phyloP scores from a whole-genome alignment of 2,329 filamentous ascomycete genomes.

The Coniosporium tulheliwenetii region DNA sequence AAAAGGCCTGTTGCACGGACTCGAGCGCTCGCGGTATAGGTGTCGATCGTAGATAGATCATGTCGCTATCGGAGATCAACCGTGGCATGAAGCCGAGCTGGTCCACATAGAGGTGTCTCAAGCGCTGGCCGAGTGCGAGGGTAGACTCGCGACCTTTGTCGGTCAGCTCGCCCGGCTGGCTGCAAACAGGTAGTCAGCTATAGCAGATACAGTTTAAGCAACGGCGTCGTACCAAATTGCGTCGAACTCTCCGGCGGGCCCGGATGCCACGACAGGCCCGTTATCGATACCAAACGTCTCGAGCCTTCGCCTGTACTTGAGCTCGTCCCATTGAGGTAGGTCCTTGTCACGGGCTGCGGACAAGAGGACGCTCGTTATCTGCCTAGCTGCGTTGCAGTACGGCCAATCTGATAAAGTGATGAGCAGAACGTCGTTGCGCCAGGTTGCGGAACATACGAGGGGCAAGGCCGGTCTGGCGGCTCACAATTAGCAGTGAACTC shows the following conservation, averaged over 20 bases:
- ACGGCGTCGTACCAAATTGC: conserved; percentile 52
- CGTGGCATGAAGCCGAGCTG: conserved; percentile 32
- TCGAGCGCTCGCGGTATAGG: conserved; percentile 34
- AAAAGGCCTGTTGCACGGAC: conserved; percentile 34
- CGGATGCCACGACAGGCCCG: conserved; percentile 49
- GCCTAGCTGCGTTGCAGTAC: conserved; percentile 66
- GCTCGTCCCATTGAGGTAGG: conserved; percentile 37
- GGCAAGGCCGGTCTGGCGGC: conserved; percentile 28
- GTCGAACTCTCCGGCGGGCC: conserved; percentile 56
- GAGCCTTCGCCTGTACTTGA: conserved; percentile 54
- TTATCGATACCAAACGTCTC: conserved; percentile 63
- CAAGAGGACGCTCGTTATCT: conserved; percentile 48
- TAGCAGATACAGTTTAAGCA: too few relatives aligned
- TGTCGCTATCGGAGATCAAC: conserved; percentile 23
- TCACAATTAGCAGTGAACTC: neutral
- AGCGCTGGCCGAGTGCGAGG: conserved; percentile 28
- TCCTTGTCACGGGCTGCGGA: conserved; percentile 26
- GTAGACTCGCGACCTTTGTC: conserved; percentile 34
- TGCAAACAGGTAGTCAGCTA: conserved; percentile 2
- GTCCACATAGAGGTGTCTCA: conserved; percentile 33
- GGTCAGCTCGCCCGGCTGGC: conserved; percentile 32
- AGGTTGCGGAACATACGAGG: conserved; percentile 22
- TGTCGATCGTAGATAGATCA: conserved; percentile 31
- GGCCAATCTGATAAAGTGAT: conserved; percentile 50
- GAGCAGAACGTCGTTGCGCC: conserved; percentile 6